Conservation (phyloP, 192 early-diverging fungal species). For the Piromyces finnis region DNA sequence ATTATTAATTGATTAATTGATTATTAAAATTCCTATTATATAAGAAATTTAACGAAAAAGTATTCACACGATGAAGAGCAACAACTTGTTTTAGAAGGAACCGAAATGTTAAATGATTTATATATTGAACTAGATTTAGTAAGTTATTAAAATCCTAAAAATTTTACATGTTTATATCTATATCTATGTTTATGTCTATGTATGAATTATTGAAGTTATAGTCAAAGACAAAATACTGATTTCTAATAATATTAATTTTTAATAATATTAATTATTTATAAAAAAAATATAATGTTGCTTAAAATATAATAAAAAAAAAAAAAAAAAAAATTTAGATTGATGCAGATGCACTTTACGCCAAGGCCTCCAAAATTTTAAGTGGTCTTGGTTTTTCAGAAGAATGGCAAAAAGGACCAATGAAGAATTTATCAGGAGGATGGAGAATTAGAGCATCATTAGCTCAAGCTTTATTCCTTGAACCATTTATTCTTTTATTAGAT, state of each 20-base stretch:
- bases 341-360: conserved; percentile 1
- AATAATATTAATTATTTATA: no score
- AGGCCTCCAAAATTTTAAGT: conserved; percentile 47
- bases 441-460: conserved; percentile 64
- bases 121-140: background rate
- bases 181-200: no score
- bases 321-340: background rate
- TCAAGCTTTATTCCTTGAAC: conserved; percentile 61
- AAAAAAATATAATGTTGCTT: no score
- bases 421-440: conserved; percentile 19
- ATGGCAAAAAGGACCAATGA: conserved; percentile 23
- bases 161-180: no score
- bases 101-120: background rate
- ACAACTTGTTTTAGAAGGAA: background rate
- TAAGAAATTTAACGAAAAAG: background rate
- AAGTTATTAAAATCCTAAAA: no score
- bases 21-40: no score
- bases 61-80: background rate
- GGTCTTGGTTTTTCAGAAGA: conserved; percentile 54
- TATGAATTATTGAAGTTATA: no score
- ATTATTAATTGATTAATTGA: no score
- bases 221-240: no score
- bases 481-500: conserved; percentile 63
- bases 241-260: no score
- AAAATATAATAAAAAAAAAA: no score